phyloP scores from a whole-genome alignment of 768 basidiomycete species.

The Leccinum sublutescens region DNA sequence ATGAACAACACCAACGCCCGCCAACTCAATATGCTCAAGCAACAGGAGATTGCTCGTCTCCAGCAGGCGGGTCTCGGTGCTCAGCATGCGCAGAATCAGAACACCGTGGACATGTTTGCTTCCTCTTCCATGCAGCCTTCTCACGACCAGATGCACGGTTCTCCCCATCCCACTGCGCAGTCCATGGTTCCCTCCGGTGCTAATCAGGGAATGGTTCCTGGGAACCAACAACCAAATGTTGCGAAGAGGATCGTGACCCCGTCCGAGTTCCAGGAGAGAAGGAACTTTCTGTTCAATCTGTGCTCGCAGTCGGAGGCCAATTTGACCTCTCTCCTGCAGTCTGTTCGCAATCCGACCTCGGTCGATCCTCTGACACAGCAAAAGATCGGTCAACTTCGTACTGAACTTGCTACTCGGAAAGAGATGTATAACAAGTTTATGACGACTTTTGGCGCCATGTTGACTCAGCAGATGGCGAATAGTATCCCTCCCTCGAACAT shows the following conservation, averaged over 20 bases:
- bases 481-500: constrained; percentile 22
- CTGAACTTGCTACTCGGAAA: constrained; percentile 33
- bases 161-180: constrained; percentile 40
- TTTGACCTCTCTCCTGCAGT: constrained; percentile 8
- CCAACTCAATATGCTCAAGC: constrained; percentile 46
- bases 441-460: constrained; percentile 24
- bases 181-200: constrained; percentile 19
- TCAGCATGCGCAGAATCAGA: constrained; percentile 39
- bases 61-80: constrained; percentile 31
- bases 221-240: constrained; percentile 20
- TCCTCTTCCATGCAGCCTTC: constrained; percentile 41
- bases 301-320: constrained; percentile 16
- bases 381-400: constrained; percentile 17
- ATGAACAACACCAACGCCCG: constrained; percentile 29
- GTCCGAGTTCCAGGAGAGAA: constrained; percentile 27
- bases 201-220: constrained; percentile 25
- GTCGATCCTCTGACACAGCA: constrained; percentile 19
- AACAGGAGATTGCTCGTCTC: constrained; percentile 38
- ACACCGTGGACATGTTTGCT: constrained; percentile 47
- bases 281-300: constrained; percentile 6
- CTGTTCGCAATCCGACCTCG: constrained; percentile 11
- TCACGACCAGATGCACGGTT: constrained; percentile 47
- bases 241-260: constrained; percentile 23
- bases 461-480: constrained; percentile 27
- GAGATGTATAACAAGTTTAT: constrained; percentile 40